Conservation (phyloP, 169 alveolate species). For the Ichthyophthirius multifiliis region DNA sequence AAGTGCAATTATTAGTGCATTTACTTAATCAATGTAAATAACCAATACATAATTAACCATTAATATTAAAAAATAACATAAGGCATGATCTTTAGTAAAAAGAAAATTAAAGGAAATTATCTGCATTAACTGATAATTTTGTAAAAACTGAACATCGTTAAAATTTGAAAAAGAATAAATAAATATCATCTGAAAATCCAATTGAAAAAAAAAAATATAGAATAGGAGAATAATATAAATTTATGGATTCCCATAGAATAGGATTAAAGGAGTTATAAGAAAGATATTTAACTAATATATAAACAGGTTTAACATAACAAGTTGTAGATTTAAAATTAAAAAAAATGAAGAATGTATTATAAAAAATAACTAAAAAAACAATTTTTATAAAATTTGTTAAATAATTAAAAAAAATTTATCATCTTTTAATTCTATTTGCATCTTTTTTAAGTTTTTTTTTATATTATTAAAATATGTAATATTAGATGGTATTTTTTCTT, state of each 20-base stretch:
- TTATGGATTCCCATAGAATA: slow-evolving; percentile 7
- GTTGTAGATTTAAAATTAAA: not conserved
- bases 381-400: not conserved
- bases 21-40: not conserved
- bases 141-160: not conserved
- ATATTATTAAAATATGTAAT: not conserved
- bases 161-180: not conserved
- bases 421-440: not conserved
- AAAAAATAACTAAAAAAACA: not conserved
- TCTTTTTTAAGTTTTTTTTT: not conserved
- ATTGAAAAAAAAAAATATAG: not conserved
- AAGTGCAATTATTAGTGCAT: not conserved
- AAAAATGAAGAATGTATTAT: not conserved
- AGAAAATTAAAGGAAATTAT: not conserved
- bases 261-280: not conserved
- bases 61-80: not conserved
- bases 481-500: not conserved
- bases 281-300: slow-evolving; percentile 3
- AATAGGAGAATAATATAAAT: not conserved
- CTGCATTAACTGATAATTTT: not conserved
- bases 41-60: not conserved
- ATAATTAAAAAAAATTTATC: not conserved
- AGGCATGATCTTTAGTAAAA: slow-evolving; percentile 5
- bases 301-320: not conserved
- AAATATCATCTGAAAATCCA: not conserved